Percentiles rank a stretch among this genome's conserved stretches.
Evolutionary conservation across 2,329 filamentous ascomycete genomes (phyloP).

Genomic region (Aspergillus novoparasiticus): DNA sequence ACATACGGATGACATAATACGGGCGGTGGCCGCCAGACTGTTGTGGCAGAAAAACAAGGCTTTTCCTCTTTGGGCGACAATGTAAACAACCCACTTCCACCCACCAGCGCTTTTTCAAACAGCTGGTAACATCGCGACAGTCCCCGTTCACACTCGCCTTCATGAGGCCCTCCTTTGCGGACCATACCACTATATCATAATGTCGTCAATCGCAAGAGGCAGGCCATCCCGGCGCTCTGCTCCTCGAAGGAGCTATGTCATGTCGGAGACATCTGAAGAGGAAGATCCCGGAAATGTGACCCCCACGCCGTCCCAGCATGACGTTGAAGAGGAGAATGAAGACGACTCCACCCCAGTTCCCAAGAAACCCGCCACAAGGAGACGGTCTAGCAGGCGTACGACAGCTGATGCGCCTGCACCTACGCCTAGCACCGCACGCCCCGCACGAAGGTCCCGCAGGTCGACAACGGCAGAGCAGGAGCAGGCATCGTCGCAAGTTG

Average conservation of each 20-base stretch:
- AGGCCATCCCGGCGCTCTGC: slow-evolving; percentile 63
- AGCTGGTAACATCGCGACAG: neutral
- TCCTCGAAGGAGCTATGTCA: slow-evolving; percentile 69
- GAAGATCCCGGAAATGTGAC: slow-evolving; percentile 58
- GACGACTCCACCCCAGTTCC: slow-evolving; percentile 81
- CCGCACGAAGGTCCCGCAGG: slow-evolving; percentile 41
- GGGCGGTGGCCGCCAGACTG: slow-evolving; percentile 31
- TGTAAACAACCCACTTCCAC: slow-evolving; percentile 44
- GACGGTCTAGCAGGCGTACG: slow-evolving; percentile 59
- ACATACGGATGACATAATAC: slow-evolving; percentile 11
- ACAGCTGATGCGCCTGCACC: slow-evolving; percentile 53
- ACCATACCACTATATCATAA: slow-evolving; percentile 25
- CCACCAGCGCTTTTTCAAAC: slow-evolving; percentile 23
- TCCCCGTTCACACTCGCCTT: slow-evolving; percentile 25
- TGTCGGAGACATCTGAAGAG: slow-evolving; percentile 79
- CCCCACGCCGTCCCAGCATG: slow-evolving; percentile 41
- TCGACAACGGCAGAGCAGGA: slow-evolving; percentile 54
- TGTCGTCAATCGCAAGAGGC: slow-evolving; percentile 46
- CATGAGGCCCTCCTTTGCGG: slow-evolving; percentile 29
- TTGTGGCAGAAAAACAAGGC: slow-evolving; percentile 38
- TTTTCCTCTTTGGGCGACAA: slow-evolving; percentile 36
- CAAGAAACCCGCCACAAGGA: slow-evolving; percentile 57
- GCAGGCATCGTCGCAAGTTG: slow-evolving; percentile 63
- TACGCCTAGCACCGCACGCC: slow-evolving; percentile 42
- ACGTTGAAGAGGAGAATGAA: slow-evolving; percentile 65